phyloP scores from a whole-genome alignment of 768 basidiomycete species.

The Boletus huronensis region DNA sequence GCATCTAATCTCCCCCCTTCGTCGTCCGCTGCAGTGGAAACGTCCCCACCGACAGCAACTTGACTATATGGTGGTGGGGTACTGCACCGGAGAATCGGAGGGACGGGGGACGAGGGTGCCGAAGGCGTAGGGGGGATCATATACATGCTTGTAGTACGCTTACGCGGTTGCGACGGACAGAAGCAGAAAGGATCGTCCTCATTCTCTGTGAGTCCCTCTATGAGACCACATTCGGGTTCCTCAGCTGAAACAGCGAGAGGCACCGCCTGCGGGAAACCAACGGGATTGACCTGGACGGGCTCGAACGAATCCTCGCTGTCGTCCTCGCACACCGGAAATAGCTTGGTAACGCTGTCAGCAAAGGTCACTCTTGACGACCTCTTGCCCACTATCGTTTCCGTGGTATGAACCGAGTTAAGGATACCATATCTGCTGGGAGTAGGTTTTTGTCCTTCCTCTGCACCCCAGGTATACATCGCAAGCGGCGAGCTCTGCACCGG shows the following conservation, averaged over 20 bases:
- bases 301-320: conserved; percentile 35
- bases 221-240: background rate
- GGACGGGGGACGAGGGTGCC: conserved; percentile 5
- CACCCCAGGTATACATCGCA: conserved; percentile 36
- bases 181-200: conserved; percentile 27
- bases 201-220: conserved; percentile 5
- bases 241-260: background rate
- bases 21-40: background rate
- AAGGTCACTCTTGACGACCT: conserved; percentile 19
- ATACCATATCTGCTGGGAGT: conserved; percentile 16
- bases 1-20: conserved; percentile 14
- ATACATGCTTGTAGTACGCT: conserved; percentile 32
- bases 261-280: conserved; percentile 23
- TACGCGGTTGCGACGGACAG: conserved; percentile 20
- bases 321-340: conserved; percentile 33
- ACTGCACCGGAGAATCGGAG: conserved; percentile 23
- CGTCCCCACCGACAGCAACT: conserved; percentile 3
- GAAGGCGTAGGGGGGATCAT: conserved; percentile 4
- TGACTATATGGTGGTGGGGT: conserved; percentile 28
- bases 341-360: conserved; percentile 15
- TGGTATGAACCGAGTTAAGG: conserved; percentile 12
- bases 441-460: conserved; percentile 34
- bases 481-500: conserved; percentile 54
- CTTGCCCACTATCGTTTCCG: conserved; percentile 14
- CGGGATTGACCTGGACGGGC: conserved; percentile 1